A percentile compares a stretch with the other conserved stretches of the same genome.
These are phyloP conservation scores for Yamadazyma songkhlaensis DNA, from an alignment of 1,139 yeast genomes.

Conservation along the genomic window DNA sequence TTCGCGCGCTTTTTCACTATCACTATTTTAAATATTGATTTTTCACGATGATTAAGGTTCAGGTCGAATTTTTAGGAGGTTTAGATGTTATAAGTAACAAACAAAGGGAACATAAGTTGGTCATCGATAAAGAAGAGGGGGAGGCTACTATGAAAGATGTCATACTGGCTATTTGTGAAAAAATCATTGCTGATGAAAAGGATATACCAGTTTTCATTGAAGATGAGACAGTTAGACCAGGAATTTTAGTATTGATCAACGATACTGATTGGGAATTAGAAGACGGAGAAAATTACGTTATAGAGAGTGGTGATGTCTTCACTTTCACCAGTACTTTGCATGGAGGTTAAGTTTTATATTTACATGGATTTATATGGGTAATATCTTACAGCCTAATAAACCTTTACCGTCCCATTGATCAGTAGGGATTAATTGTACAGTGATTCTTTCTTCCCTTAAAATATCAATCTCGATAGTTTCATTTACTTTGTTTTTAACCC, in stretches of 20 bases:
- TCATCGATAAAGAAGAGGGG: conserved; percentile 38
- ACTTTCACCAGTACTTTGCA: conserved; percentile 92
- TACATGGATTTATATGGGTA: conserved; percentile 29
- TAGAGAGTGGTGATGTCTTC: conserved; percentile 74
- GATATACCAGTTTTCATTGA: conserved; percentile 77
- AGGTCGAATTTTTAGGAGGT: conserved; percentile 61
- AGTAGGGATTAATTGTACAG: conserved; percentile 47
- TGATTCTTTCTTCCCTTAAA: conserved; percentile 24
- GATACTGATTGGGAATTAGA: conserved; percentile 98
- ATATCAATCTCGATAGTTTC: conserved; percentile 32
- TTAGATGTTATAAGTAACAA: conserved; percentile 62
- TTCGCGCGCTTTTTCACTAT: conserved; percentile 1
- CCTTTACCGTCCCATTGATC: conserved; percentile 71
- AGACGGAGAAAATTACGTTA: conserved; percentile 76
- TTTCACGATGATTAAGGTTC: conserved; percentile 26
- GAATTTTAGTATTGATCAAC: conserved; percentile 84
- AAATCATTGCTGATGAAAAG: conserved; percentile 57
- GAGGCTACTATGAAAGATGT: conserved; percentile 56
- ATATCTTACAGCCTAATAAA: conserved; percentile 65
- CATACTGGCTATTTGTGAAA: conserved; percentile 50
- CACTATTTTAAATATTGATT: not conserved
- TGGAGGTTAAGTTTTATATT: conserved; percentile 62
- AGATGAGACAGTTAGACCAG: conserved; percentile 81
- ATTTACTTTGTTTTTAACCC: conserved; percentile 25
- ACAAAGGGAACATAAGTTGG: conserved; percentile 46